A percentile compares a stretch with the other conserved stretches of the same genome.
These are phyloP conservation scores for Tylopilus subfusipes DNA, from an alignment of 768 basidiomycete genomes.

Conservation along the genomic window DNA sequence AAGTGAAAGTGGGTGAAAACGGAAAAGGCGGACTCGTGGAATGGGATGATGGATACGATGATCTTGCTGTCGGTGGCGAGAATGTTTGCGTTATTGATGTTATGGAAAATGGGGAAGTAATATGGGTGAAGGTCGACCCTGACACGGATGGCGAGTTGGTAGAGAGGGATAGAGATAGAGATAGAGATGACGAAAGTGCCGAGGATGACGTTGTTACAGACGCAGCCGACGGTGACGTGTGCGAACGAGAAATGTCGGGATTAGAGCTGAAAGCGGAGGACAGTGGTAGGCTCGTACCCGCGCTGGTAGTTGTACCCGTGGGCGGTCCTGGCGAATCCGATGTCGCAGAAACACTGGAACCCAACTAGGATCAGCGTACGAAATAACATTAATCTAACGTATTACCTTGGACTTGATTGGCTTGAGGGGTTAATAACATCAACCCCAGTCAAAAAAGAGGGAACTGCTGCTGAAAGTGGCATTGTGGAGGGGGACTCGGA, in stretches of 20 bases:
- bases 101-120: background rate
- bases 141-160: background rate
- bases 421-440: background rate
- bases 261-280: constrained; percentile 14
- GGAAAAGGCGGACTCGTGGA: background rate
- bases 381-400: background rate
- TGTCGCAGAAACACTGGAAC: background rate
- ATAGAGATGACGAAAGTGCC: background rate
- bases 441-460: background rate
- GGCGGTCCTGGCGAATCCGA: background rate
- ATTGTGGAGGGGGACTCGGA: constrained; percentile 1
- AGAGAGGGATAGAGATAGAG: background rate
- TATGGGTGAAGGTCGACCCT: background rate
- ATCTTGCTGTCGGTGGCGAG: background rate
- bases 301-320: constrained; percentile 8
- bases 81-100: background rate
- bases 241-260: constrained; percentile 11
- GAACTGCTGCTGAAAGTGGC: background rate
- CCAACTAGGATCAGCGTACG: constrained; percentile 2
- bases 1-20: background rate
- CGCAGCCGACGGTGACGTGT: background rate
- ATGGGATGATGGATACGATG: background rate
- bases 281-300: constrained; percentile 18
- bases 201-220: background rate
- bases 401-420: constrained; percentile 12